Base-by-base conservation (phyloP, 495 filamentous ascomycete species). In the Lichenothelia convexa region DNA sequence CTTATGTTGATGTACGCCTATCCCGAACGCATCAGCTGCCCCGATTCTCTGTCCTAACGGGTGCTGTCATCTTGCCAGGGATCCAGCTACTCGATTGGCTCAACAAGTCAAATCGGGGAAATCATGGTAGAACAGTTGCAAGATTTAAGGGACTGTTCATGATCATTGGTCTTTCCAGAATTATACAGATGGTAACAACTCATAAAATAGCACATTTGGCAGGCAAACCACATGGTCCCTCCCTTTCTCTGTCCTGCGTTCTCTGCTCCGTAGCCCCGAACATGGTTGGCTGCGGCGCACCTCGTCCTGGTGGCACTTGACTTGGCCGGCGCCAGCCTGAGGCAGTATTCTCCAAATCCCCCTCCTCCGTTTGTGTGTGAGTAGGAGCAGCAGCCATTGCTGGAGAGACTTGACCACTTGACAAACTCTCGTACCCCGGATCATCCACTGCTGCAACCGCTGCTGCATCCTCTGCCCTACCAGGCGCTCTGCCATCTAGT, bases 211-310 rank as follows among this genome's bases (percentile, higher is more conserved):
- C 53, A 53, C 78, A 83, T 48, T 78, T 82, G 38, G 54, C 55
- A 24, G 78, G 78, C 48, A 83, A 55, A 21, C 78, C 75, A 50
- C 78, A 83, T 30, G 73, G 74, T n/a, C 78, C 75, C 37, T 62
- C 56, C 18, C 53, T 60, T 17, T 54, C 43, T 31, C 45, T n/a
- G n/a, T n/a, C 44, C 32, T 54, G 35, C 17, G 52, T 45, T 18
- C 44, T 39, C 29, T 44, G 21, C 29, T 44, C 26, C n/a, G 48
- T 38, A 13, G 27, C 34, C n/a, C 22, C 35, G 8, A 42, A 33
- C 6, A 44, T 44, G n/a, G 44, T 43, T 30, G 44, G 46, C 12
- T 47, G 43, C 19, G 20, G 13, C n/a, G 8, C 31, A 33, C n/a
- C 31, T 15, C n/a, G 35, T 44, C 18, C 8, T 27, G 27, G 38